Evolutionary conservation across 2,329 filamentous ascomycete species (phyloP), one percentile per base, ranked within the genome.

Genomic region (Ceratocystis huliohia): DNA sequence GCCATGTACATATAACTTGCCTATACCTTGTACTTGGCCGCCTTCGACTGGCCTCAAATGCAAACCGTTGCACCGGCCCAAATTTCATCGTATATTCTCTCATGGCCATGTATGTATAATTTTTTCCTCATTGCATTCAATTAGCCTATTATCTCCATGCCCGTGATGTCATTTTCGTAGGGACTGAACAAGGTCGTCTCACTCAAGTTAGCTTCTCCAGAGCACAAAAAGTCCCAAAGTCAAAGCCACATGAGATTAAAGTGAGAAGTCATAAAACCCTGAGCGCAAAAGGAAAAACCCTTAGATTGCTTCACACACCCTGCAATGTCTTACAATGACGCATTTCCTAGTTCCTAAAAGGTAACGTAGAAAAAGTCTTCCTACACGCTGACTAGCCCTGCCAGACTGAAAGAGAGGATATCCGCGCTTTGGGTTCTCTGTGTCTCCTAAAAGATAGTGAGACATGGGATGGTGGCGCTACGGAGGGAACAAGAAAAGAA

Each of bases 271-370:
- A 56, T 30, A 56, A 56, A 56, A 30, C 22, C 50, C 50, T 25
- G 22, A 5, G 25, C 20, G 25, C 13, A 56, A 10, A 30, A 25
- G 25, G 28, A 22, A 25, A 56, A 56, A 30, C 50, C 50, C 50
- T 56, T 56, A 56, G 50, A 56, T 10, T 28, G 50, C 50, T 25
- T 56, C 50, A 56, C 3, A 28, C 22, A 15, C 50, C 50, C 50
- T 56, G 50, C 20, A 22, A 56, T 56, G 50, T 56, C 50, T 56
- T 56, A 56, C 50, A 56, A 56, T 56, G 50, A 56, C 50, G 50
- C 22, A 25, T 22, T 22, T 13, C 50, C 50, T 5, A 15, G 20
- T 15, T 28, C n/a, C 50, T 2, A 15, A 15, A 56, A 30, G 28
- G 50, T 17, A 56, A 56, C 50, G 22, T 56, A 15, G 10, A 56